Base-by-base conservation (phyloP, 2,329 filamentous ascomycete genomes). In the Rutstroemia sp. region DNA sequence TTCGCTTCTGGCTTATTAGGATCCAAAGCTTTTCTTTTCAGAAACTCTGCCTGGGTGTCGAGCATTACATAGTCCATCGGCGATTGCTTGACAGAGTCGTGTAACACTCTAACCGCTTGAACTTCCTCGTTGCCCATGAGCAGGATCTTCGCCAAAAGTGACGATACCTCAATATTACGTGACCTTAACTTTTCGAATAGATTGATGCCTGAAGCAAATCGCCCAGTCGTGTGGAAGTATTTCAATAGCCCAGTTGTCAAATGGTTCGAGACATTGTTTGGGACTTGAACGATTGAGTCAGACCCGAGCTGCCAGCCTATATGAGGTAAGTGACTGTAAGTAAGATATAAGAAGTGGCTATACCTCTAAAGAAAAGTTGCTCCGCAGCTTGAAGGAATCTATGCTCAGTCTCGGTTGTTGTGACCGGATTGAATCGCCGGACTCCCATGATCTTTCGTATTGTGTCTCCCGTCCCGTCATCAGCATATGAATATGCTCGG, bases 371-470 rank as follows among this genome's bases (percentile, higher is more conserved):
- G 74, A 99, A 99, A 34, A 99, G 79, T 66, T 88, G 87, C 73
- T 99, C 94, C 10, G 94, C 94, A 19, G 94, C 90, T 67, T 95
- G 88, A 44, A 99, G 77, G 70, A 99, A 99, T 62, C 90, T 90
- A 70, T 99, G 94, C 73, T 99, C 94, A 59, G 90, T 91, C 72
- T 99, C 94, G n/a, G 94, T 97, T 71, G 89, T 97, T 49, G 91
- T 96, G 59, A 99, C 90, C 1, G 94, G 94, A 69, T 99, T 99
- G 79, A 99, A 97, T 61, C 94, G 83, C 65, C 94, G 82, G 51
- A 97, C 91, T n/a, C 92, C 94, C 70, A 97, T 89, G 59, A 99
- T 96, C 75, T 94, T 95, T 72, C 94, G 88, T 70, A 97, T 96
- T 1, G 88, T 88, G 66, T 96, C 92, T 54, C 92, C 92, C 55